These are phyloP conservation scores for Xylariaceae sp. DNA, from an alignment of 2,329 filamentous ascomycete genomes.

Conservation along the genomic window DNA sequence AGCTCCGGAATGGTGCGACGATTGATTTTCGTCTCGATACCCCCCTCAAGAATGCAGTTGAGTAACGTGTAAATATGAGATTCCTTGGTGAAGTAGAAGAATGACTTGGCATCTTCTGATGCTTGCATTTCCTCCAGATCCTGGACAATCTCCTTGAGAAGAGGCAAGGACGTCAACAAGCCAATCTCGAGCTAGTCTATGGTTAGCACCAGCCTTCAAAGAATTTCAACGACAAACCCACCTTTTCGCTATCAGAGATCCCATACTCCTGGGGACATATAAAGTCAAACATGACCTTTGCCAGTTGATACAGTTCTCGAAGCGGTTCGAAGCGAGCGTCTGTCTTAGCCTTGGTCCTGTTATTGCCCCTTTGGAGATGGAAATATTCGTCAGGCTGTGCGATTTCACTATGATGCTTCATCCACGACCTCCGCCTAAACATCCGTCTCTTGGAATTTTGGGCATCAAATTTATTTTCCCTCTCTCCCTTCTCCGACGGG, in stretches of 20 bases:
- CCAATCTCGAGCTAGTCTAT: slow-evolving; percentile 75
- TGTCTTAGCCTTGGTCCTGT: slow-evolving; percentile 69
- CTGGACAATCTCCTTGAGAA: slow-evolving; percentile 94
- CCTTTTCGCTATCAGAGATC: slow-evolving; percentile 88
- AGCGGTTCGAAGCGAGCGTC: slow-evolving; percentile 84
- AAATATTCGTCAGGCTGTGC: slow-evolving; percentile 73
- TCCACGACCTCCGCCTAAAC: slow-evolving; percentile 59
- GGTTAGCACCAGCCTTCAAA: slow-evolving; percentile 16
- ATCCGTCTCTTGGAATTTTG: slow-evolving; percentile 45
- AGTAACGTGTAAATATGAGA: slow-evolving; percentile 97
- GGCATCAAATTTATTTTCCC: slow-evolving; percentile 30
- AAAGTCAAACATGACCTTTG: slow-evolving; percentile 95
- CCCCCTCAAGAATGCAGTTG: slow-evolving; percentile 96
- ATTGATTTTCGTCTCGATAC: slow-evolving; percentile 94
- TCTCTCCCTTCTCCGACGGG: slow-evolving; percentile 28
- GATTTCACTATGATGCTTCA: slow-evolving; percentile 52
- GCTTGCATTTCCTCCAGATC: slow-evolving; percentile 97
- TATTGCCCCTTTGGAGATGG: slow-evolving; percentile 77
- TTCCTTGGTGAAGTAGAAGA: slow-evolving; percentile 99
- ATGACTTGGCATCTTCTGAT: slow-evolving; percentile 87
- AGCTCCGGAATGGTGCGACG: slow-evolving; percentile 93
- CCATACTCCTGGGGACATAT: slow-evolving; percentile 98
- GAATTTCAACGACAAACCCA: slow-evolving; percentile 20
- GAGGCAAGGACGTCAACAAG: slow-evolving; percentile 83
- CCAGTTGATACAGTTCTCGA: slow-evolving; percentile 86